These are phyloP conservation scores for Entophlyctis helioformis DNA, from an alignment of 192 early-diverging fungal genomes.

Conservation along the genomic window DNA sequence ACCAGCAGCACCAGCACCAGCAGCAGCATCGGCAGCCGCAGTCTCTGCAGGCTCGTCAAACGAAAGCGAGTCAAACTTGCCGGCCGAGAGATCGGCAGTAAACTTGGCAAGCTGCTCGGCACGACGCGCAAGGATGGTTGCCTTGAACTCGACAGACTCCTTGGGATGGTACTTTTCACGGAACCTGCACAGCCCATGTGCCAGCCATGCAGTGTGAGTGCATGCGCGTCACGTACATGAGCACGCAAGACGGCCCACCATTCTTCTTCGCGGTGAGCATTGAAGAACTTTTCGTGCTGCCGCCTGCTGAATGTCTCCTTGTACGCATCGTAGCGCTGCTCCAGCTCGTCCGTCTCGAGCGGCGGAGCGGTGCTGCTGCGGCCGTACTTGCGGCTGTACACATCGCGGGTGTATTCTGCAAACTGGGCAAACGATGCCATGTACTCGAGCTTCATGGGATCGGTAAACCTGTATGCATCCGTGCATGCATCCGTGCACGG, in stretches of 20 bases:
- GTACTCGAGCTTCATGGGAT: constrained; percentile 67
- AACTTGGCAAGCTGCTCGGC: constrained; percentile 44
- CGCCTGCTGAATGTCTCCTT: constrained; percentile 61
- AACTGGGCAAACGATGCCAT: constrained; percentile 40
- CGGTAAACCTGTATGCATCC: constrained; percentile 10
- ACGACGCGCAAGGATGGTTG: constrained; percentile 42
- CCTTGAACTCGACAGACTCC: constrained; percentile 36
- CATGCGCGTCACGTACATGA: neutral
- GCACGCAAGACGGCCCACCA: constrained; percentile 37
- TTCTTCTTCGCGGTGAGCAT: constrained; percentile 63
- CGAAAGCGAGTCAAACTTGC: constrained; percentile 49
- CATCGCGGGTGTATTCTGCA: constrained; percentile 5
- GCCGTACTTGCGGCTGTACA: constrained; percentile 5
- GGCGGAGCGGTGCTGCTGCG: too few relatives aligned
- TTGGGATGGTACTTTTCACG: constrained; percentile 81
- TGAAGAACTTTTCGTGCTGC: constrained; percentile 62
- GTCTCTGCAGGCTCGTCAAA: constrained; percentile 41
- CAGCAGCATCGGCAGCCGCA: constrained; percentile 9
- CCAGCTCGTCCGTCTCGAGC: constrained; percentile 61
- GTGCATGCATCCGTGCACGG: neutral
- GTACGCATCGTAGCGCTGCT: constrained; percentile 70
- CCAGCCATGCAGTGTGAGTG: neutral
- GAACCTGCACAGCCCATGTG: constrained; percentile 37
- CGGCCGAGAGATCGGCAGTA: constrained; percentile 50
- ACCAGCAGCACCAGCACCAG: neutral